Conservation (phyloP, 805 yeast genomes). For the Wickerhamomyces subpelliculosus region DNA sequence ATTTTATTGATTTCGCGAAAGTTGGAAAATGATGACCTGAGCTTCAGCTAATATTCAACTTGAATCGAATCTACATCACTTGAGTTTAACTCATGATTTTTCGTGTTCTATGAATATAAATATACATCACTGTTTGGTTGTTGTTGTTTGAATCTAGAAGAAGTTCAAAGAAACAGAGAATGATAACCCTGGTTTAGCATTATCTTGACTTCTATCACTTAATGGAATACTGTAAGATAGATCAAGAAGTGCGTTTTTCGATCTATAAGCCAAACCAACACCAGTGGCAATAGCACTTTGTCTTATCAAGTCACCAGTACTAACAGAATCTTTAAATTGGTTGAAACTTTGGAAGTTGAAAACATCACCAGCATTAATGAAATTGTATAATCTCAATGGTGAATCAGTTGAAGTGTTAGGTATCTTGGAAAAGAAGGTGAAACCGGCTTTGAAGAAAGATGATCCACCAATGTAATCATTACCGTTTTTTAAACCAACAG, state of each 20-base stretch:
- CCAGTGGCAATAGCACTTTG: constrained; percentile 40
- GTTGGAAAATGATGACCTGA: no score
- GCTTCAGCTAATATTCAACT: no score
- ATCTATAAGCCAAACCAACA: constrained; percentile 45
- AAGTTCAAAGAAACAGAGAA: constrained; percentile 44
- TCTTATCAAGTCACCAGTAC: constrained; percentile 16
- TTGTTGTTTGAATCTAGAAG: constrained; percentile 4
- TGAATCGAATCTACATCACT: no score
- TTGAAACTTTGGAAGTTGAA: constrained; percentile 14
- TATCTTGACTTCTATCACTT: constrained; percentile 35
- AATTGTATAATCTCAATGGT: constrained; percentile 57
- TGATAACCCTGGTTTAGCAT: constrained; percentile 48
- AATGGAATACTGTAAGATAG: constrained; percentile 50
- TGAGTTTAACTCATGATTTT: background rate
- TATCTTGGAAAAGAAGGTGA: constrained; percentile 44
- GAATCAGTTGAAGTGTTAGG: constrained; percentile 38
- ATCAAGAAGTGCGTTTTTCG: constrained; percentile 48
- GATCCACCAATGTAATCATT: constrained; percentile 53
- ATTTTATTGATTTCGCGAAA: no score
- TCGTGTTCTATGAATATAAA: background rate
- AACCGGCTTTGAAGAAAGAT: constrained; percentile 40
- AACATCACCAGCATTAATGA: constrained; percentile 52
- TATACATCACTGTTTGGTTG: background rate
- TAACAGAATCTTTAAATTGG: constrained; percentile 12
- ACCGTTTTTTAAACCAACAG: constrained; percentile 45